These are phyloP conservation scores for Talaromyces trachyspermus DNA, from an alignment of 495 filamentous ascomycete genomes.

Conservation along the genomic window DNA sequence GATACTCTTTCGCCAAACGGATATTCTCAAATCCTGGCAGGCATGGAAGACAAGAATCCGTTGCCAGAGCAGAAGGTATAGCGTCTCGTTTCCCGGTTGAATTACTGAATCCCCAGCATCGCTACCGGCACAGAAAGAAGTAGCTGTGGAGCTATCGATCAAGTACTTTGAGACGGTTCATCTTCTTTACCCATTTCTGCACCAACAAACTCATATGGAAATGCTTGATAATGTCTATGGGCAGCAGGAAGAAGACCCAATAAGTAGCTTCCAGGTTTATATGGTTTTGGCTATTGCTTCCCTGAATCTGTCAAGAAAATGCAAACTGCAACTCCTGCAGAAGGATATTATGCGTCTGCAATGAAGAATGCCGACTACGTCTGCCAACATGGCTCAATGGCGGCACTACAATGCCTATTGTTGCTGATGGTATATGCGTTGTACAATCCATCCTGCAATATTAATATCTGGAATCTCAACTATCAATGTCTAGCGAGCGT, in stretches of 20 bases:
- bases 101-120: slow-evolving; percentile 27
- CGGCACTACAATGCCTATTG: slow-evolving; percentile 34
- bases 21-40: slow-evolving; percentile 30
- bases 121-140: slow-evolving; percentile 27
- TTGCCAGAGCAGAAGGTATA: neutral
- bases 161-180: slow-evolving; percentile 38
- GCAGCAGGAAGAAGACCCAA: slow-evolving; percentile 11
- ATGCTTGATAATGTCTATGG: slow-evolving; percentile 26
- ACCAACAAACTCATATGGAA: slow-evolving; percentile 31
- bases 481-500: slow-evolving; percentile 41
- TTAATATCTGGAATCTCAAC: slow-evolving; percentile 43
- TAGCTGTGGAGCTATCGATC: slow-evolving; percentile 27
- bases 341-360: slow-evolving; percentile 38
- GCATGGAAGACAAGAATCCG: slow-evolving; percentile 3
- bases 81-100: slow-evolving; percentile 17
- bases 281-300: slow-evolving; percentile 41
- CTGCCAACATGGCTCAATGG: slow-evolving; percentile 29
- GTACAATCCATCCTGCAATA: slow-evolving; percentile 34
- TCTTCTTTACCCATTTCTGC: slow-evolving; percentile 35
- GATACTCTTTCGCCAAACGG: slow-evolving; percentile 35
- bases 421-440: slow-evolving; percentile 41
- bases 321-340: slow-evolving; percentile 34
- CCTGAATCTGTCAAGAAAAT: slow-evolving; percentile 32
- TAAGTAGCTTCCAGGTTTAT: slow-evolving; percentile 31
- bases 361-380: slow-evolving; percentile 30